Percentiles rank a stretch among this genome's conserved stretches.
These are phyloP conservation scores for Sphagnum tenellum DNA, from an alignment of 225 moss, liverwort and hornwort genomes.

Conservation along the genomic window DNA sequence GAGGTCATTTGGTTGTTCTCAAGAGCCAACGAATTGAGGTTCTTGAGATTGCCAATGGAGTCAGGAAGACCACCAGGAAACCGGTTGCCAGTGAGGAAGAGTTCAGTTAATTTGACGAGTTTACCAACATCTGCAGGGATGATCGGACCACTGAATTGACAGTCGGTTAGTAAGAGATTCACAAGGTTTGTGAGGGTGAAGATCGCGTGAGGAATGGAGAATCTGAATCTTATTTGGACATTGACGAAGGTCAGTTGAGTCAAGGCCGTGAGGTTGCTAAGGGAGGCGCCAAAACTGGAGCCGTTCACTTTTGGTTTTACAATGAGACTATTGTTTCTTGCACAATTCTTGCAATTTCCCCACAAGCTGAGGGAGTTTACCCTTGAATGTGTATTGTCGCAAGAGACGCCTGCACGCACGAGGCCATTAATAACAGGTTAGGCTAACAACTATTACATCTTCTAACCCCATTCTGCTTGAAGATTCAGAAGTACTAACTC, in stretches of 20 bases:
- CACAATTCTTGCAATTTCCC: background rate
- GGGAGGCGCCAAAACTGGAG: background rate
- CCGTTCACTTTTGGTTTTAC: background rate
- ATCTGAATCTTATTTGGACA: background rate
- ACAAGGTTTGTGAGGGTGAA: conserved; percentile 1
- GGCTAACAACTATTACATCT: no score
- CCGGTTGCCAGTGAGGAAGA: no score
- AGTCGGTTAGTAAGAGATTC: background rate
- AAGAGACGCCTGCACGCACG: background rate
- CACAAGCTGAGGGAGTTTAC: background rate
- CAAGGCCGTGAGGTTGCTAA: conserved; percentile 2
- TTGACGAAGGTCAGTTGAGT: background rate
- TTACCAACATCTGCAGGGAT: background rate
- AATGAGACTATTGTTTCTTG: background rate
- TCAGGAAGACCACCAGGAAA: background rate
- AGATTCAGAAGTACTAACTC: no score
- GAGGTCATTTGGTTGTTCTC: background rate
- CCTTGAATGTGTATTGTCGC: background rate
- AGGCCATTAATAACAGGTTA: no score
- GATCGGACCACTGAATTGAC: no score
- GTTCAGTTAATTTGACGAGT: background rate
- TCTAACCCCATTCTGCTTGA: no score
- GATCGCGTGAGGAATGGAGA: conserved; percentile 1
- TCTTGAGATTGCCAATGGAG: background rate
- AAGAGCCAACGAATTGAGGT: background rate